Evolutionary conservation across 352 stramenopile genomes (phyloP), one percentile per base, ranked within the genome.

Genomic region (Pythium rishiriense): DNA sequence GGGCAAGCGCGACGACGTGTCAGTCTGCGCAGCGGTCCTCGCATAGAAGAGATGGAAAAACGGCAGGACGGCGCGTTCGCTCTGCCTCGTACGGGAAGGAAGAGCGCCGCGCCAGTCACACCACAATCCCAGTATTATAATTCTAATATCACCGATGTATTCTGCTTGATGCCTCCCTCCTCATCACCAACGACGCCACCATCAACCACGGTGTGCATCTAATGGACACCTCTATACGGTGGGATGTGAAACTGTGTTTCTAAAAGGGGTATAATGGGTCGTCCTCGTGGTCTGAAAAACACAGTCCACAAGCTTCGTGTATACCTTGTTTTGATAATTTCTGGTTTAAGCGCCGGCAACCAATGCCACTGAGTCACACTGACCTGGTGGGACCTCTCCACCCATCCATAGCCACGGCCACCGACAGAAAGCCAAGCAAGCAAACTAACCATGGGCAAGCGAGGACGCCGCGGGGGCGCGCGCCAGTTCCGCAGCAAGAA

Each of bases 1-100:
- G 43, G 87, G 87, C 56, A 96, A 96, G 70, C 83, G 85, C 26
- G 87, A 96, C 65, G 87, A 96, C 70, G 79, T 96, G 49, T 93
- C 85, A 48, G 87, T 94, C 58, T 96, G 87, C 41, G 81, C 81
- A 41, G 87, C 85, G 54, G 78, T 96, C 39, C 78, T 96, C n/a
- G 81, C 85, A 48, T 96, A 56, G 10, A 39, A 39, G 14, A 47
- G n/a, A 24, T 47, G 6, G 26, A 17, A 45, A 31, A 31, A 57
- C 1, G 22, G 50, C 19, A 57, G 50, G 33, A 17, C 50, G n/a
- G 26, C 15, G 33, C 17, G 2, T 21, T 31, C n/a, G 37, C 2
- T 19, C 17, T 43, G 8, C 24, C 46, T 53, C 46, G 46, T 53
- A 17, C 22, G 46, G 46, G 24, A 53, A 53, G 26, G 46, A 37